Conservation (phyloP, 1,139 yeast genomes). For the Dujonia santamariae region DNA sequence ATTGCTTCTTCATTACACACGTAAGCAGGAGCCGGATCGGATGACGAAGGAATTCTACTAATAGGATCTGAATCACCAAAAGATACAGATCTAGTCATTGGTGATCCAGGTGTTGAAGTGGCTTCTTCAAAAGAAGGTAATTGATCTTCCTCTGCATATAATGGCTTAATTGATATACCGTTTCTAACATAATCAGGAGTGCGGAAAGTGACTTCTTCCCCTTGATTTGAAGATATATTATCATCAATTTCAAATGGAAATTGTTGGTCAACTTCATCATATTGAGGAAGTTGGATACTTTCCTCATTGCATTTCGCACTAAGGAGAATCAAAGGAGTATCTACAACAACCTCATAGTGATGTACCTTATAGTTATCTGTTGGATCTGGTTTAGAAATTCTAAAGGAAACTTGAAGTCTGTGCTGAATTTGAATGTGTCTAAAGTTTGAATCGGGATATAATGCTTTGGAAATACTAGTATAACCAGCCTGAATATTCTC, state of each 20-base stretch:
- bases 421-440: conserved; percentile 72
- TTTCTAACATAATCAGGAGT: conserved; percentile 33
- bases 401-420: conserved; percentile 71
- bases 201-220: conserved; percentile 22
- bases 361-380: conserved; percentile 58
- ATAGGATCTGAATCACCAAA: conserved; percentile 30
- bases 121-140: conserved; percentile 66
- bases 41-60: conserved; percentile 33
- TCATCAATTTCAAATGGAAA: neutral
- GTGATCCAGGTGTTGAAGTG: conserved; percentile 27
- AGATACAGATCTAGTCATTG: conserved; percentile 34
- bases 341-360: conserved; percentile 86
- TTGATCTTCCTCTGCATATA: conserved; percentile 19
- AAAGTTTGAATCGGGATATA: conserved; percentile 69
- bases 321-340: conserved; percentile 73
- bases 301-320: conserved; percentile 71
- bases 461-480: conserved; percentile 34
- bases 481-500: conserved; percentile 38
- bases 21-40: conserved; percentile 38
- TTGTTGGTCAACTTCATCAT: conserved; percentile 31
- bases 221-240: neutral
- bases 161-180: conserved; percentile 39
- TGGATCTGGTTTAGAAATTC: conserved; percentile 69
- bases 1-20: neutral
- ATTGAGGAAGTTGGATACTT: conserved; percentile 69